Base-by-base conservation (phyloP, 2,329 filamentous ascomycete genomes). In the Microdochium paspali region DNA sequence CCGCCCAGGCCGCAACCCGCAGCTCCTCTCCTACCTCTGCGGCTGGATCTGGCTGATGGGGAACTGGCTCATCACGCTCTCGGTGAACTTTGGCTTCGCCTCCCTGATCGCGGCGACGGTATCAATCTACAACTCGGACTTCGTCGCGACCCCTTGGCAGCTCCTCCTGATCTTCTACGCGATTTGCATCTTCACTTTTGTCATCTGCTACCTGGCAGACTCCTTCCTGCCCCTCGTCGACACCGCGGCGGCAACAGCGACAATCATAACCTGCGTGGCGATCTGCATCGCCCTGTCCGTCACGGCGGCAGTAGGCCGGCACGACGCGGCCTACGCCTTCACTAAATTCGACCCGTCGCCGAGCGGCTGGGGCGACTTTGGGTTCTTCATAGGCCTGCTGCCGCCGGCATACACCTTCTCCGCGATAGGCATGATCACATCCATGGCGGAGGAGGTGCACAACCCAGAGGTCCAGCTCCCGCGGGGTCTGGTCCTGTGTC, bases 151-250 rank as follows among this genome's bases (percentile, higher is more conserved):
- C 30, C 57, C 61, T 40, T 84, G 77, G 77, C 76, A 84, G 54
- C 64, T 82, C 1, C 66, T 83, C 3, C 64, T 84, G 13, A 76
- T 83, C 35, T 83, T 83, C 63, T 83, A 79, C 56, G 77, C 72
- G 10, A 65, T 83, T 35, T 80, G 74, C 51, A 51, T 82, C 3
- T 52, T 73, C 12, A 75, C 76, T 0, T 72, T 82, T 47, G 42
- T 74, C 44, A 72, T 82, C 42, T 80, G 76, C 48, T 69, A 74
- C 0, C 77, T 77, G 46, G 77, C 73, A 7, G 82, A 84, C 54
- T 67, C 63, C 20, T 70, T 76, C 47, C 64, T 84, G 1, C 79
- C 79, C 0, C 64, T 74, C 54, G 71, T 83, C 2, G 79, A 84
- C 55, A 80, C 73, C 1, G 66, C 77, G 44, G 79, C 75, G 47